Conservation (phyloP, 192 early-diverging fungal genomes). For the Diversispora eburnea region DNA sequence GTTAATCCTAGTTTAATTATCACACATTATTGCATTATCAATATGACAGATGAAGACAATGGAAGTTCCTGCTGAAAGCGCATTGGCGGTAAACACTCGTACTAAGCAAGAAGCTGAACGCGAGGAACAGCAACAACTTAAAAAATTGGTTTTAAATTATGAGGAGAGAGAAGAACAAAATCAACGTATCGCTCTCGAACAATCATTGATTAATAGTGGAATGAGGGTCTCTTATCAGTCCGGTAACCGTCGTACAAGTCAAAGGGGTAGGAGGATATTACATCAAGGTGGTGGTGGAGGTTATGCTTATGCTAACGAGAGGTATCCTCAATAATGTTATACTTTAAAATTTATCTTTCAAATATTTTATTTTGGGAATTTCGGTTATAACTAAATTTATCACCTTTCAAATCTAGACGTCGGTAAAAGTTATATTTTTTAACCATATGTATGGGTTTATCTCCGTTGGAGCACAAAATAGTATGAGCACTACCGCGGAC, state of each 20-base stretch:
- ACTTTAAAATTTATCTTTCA: background rate
- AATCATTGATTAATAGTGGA: slow-evolving; percentile 18
- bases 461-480: no score
- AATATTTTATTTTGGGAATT: no score
- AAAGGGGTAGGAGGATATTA: slow-evolving; percentile 9
- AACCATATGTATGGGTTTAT: no score
- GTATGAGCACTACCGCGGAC: no score
- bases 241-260: slow-evolving; percentile 20
- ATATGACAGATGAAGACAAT: slow-evolving; percentile 58
- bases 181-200: slow-evolving; percentile 37
- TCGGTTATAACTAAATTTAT: no score
- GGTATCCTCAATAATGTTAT: background rate
- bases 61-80: slow-evolving; percentile 75
- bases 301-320: slow-evolving; percentile 1
- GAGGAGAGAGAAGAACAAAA: slow-evolving; percentile 71
- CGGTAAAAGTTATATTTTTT: no score
- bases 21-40: background rate
- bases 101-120: slow-evolving; percentile 84
- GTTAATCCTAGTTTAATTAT: background rate
- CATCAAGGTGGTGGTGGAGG: slow-evolving; percentile 21
- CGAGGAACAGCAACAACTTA: slow-evolving; percentile 86
- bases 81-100: slow-evolving; percentile 76
- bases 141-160: slow-evolving; percentile 88
- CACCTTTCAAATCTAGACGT: no score
- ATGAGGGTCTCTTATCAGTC: slow-evolving; percentile 20